These are phyloP conservation scores for Colletotrichum camelliae DNA, from an alignment of 2,329 filamentous ascomycete genomes.

Conservation along the genomic window DNA sequence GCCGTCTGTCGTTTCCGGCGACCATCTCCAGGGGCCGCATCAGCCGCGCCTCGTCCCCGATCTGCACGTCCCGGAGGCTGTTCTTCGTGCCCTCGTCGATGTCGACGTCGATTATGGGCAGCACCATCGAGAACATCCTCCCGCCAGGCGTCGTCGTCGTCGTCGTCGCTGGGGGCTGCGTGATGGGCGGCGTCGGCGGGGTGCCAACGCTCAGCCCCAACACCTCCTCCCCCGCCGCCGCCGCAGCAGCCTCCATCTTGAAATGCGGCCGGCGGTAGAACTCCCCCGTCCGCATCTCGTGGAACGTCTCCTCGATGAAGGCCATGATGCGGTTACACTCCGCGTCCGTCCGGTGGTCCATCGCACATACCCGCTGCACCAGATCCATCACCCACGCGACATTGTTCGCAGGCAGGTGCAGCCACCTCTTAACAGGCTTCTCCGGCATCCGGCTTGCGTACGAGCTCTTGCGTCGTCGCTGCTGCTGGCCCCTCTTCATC, in stretches of 20 bases:
- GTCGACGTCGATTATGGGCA: constrained; percentile 23
- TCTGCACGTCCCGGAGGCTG: constrained; percentile 15
- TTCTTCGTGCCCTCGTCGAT: constrained; percentile 20
- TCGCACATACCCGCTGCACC: constrained; percentile 21
- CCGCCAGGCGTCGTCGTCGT: not conserved
- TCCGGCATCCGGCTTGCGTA: not conserved
- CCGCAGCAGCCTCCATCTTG: not conserved
- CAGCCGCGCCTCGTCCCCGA: constrained; percentile 6
- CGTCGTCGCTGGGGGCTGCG: not conserved
- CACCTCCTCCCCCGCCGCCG: not conserved
- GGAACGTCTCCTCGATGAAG: constrained; percentile 24
- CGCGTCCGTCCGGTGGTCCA: constrained; percentile 15
- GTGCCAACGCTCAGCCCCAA: not conserved
- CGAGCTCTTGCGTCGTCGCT: constrained; percentile 10
- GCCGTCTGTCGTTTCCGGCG: not conserved
- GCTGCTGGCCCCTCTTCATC: not conserved
- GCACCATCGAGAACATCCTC: constrained; percentile 21
- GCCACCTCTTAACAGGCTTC: constrained; percentile 21
- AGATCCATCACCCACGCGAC: constrained; percentile 24
- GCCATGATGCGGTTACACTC: constrained; percentile 20
- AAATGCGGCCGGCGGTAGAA: constrained; percentile 24
- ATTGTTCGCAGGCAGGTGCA: constrained; percentile 23
- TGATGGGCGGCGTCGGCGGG: not conserved
- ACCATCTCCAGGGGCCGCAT: not conserved
- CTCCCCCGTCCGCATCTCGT: constrained; percentile 20